Conservation (phyloP, 192 early-diverging fungal species). For the Coemansia sp. region DNA sequence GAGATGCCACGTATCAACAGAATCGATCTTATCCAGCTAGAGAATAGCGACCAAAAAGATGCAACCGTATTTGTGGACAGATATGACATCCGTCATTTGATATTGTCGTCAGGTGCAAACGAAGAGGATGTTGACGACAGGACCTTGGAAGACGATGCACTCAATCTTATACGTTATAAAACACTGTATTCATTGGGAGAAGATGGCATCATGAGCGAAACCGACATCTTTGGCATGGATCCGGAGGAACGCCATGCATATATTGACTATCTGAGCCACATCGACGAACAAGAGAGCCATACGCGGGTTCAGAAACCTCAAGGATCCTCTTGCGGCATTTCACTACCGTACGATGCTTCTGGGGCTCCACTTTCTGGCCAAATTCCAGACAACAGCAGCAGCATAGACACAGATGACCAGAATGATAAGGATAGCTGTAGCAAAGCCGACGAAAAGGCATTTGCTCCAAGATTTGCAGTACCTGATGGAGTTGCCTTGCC, state of each 20-base stretch:
- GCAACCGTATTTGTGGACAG: conserved; percentile 19
- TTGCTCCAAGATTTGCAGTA: conserved; percentile 20
- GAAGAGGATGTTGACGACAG: not conserved
- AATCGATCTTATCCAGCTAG: conserved; percentile 17
- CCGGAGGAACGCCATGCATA: conserved; percentile 10
- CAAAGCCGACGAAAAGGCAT: not conserved
- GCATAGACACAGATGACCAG: not conserved
- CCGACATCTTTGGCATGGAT: conserved; percentile 18
- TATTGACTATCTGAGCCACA: conserved; percentile 14
- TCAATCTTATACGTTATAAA: conserved; percentile 22
- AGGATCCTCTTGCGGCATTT: not conserved
- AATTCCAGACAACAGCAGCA: not conserved
- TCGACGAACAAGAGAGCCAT: not conserved
- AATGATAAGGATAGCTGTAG: not conserved
- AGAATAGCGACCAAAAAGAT: not conserved
- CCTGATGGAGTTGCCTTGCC: conserved; percentile 48
- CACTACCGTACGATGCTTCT: conserved; percentile 7
- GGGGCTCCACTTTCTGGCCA: not conserved
- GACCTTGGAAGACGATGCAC: conserved; percentile 8
- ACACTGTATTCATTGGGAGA: conserved; percentile 10
- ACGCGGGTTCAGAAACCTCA: not conserved
- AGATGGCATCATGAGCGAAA: not conserved
- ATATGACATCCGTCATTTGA: conserved; percentile 42
- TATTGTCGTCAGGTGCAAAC: not conserved
- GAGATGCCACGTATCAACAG: not conserved